phyloP scores from a whole-genome alignment of 176 grass and related monocot species.

The Carex parvula region DNA sequence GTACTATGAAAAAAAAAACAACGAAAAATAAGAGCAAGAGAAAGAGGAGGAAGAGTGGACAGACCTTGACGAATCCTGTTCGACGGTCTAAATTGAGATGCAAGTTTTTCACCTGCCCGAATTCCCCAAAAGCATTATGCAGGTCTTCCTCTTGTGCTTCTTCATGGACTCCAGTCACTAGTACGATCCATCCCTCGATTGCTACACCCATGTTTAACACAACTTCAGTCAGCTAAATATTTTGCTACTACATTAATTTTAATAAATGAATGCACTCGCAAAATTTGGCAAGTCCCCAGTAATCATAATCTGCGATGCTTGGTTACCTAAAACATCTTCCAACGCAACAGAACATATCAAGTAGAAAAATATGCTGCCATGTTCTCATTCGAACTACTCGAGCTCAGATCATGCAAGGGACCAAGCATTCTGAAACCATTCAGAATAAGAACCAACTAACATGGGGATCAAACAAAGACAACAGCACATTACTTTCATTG shows the following conservation, averaged over 20 bases:
- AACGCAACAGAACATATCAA: not conserved
- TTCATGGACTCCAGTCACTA: conserved; percentile 79
- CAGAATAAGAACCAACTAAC: not conserved
- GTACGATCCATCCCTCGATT: conserved; percentile 85
- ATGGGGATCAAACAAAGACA: no score
- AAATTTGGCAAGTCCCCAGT: not conserved
- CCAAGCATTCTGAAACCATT: not conserved
- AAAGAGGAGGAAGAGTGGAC: not conserved
- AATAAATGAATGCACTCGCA: not conserved
- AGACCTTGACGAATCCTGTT: conserved; percentile 87
- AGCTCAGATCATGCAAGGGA: not conserved
- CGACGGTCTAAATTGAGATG: conserved; percentile 86
- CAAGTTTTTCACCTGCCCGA: conserved; percentile 81
- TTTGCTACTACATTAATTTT: not conserved
- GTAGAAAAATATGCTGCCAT: not conserved
- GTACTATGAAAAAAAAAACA: not conserved
- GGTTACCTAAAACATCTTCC: not conserved
- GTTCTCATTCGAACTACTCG: not conserved
- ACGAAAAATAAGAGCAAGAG: not conserved
- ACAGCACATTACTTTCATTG: not conserved
- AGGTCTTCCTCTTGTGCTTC: conserved; percentile 85
- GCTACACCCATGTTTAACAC: conserved; percentile 29
- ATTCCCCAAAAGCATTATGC: conserved; percentile 65
- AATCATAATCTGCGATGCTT: not conserved
- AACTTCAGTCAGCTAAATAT: not conserved